Conservation (phyloP, 306 rosid genomes). For the Casuarina glauca region DNA sequence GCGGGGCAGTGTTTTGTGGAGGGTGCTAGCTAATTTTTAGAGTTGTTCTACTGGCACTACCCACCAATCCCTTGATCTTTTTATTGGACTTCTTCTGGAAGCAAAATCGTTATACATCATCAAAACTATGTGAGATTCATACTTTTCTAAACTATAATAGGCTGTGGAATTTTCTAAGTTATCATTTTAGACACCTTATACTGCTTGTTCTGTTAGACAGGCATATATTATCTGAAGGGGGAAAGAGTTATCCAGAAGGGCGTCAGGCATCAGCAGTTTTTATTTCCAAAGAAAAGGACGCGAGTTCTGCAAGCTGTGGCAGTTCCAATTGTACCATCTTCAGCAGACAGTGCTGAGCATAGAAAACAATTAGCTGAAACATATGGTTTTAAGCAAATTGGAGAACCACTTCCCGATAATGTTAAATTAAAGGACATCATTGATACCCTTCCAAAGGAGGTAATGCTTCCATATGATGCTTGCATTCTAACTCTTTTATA, state of each 20-base stretch:
- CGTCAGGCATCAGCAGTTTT: conserved; percentile 31
- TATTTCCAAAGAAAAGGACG: conserved; percentile 39
- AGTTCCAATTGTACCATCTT: conserved; percentile 59
- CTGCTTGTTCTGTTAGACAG: conserved; percentile 44
- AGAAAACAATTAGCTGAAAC: conserved; percentile 69
- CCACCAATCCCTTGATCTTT: not conserved
- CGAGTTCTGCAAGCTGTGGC: conserved; percentile 65
- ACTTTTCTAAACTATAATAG: not conserved
- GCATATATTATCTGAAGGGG: conserved; percentile 38
- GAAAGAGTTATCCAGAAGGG: conserved; percentile 43
- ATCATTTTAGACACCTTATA: conserved; percentile 18
- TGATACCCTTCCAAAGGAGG: conserved; percentile 87
- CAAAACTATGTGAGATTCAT: not conserved
- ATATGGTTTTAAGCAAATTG: conserved; percentile 80
- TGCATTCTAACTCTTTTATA: conserved; percentile 12
- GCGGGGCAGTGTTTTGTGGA: not conserved
- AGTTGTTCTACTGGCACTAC: not conserved
- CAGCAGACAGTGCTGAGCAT: conserved; percentile 54
- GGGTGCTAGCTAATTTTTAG: not conserved
- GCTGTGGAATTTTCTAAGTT: not conserved
- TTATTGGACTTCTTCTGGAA: not conserved
- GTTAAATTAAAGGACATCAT: conserved; percentile 70
- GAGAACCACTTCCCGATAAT: conserved; percentile 73
- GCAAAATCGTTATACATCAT: not conserved
- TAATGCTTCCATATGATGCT: conserved; percentile 24